Conservation (phyloP, 78 protist genomes). For the Pigoraptor vietnamica region DNA sequence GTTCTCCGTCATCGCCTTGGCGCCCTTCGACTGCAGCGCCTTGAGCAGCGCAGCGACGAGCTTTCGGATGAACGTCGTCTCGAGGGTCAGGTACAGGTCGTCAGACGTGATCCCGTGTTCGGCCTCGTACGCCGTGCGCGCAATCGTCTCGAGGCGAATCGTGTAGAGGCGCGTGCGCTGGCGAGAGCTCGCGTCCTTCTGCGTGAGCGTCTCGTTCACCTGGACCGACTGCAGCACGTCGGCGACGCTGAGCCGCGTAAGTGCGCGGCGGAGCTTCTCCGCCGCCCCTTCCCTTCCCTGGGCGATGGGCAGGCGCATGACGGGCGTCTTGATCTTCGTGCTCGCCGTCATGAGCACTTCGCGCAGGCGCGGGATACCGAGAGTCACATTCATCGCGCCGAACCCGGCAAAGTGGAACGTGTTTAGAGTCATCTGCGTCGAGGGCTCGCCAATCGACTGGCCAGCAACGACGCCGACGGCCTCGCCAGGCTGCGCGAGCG, state of each 20-base stretch:
- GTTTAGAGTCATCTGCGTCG: slow-evolving; percentile 99
- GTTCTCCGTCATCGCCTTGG: background rate
- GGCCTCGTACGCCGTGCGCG: background rate
- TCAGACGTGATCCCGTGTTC: background rate
- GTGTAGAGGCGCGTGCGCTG: no score
- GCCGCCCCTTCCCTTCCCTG: no score
- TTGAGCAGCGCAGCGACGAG: background rate
- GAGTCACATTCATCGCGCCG: slow-evolving; percentile 96
- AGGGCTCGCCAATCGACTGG: slow-evolving; percentile 99
- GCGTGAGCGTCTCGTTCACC: background rate
- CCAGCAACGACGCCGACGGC: slow-evolving; percentile 91
- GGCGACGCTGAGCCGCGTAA: background rate
- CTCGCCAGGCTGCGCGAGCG: slow-evolving; percentile 91
- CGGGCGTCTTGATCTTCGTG: slow-evolving; percentile 41
- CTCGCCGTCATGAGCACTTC: slow-evolving; percentile 64
- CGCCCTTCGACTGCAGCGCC: background rate
- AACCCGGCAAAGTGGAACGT: slow-evolving; percentile 99
- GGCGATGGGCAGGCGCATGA: slow-evolving; percentile 47
- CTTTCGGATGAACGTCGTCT: background rate
- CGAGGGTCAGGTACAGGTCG: background rate
- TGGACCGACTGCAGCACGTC: background rate
- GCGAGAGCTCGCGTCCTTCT: background rate
- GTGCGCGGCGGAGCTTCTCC: background rate
- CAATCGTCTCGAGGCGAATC: no score
- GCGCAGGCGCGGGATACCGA: slow-evolving; percentile 89